These are phyloP conservation scores for Leishmania amazonensis DNA, from an alignment of 208 protist genomes.

Conservation along the genomic window DNA sequence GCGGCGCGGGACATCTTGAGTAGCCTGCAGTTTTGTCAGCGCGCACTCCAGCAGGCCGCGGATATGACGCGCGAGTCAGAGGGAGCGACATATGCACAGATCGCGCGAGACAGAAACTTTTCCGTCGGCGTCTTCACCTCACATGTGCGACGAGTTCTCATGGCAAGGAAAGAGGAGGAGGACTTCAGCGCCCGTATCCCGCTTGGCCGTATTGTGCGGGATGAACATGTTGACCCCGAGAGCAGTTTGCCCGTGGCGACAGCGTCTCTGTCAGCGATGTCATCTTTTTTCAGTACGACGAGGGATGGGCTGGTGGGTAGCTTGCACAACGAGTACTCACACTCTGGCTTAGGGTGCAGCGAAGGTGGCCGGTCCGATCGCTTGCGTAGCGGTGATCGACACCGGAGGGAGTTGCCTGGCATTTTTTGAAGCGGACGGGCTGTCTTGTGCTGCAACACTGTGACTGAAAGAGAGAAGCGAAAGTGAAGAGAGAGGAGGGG, in stretches of 20 bases:
- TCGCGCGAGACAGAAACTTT: conserved; percentile 24
- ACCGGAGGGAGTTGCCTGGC: conserved; percentile 6
- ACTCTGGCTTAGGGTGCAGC: background rate
- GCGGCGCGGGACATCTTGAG: conserved; percentile 53
- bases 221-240: background rate
- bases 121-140: conserved; percentile 17
- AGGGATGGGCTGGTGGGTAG: conserved; percentile 20
- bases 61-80: conserved; percentile 22
- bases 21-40: conserved; percentile 51
- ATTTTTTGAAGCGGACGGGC: conserved; percentile 2
- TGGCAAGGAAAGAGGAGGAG: conserved; percentile 1
- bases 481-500: background rate
- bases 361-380: background rate
- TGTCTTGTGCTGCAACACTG: background rate
- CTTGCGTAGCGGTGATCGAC: background rate
- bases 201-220: conserved; percentile 6
- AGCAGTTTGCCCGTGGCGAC: background rate
- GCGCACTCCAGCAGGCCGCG: conserved; percentile 43
- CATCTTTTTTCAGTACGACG: background rate
- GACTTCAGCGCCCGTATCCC: background rate
- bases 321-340: conserved; percentile 3
- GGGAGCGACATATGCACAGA: conserved; percentile 9
- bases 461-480: background rate
- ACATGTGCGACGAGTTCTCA: conserved; percentile 15
- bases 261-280: background rate